Evolutionary conservation across 2,329 filamentous ascomycete species (phyloP), one percentile per base, ranked within the genome.

Genomic region (Cordyceps sp.): DNA sequence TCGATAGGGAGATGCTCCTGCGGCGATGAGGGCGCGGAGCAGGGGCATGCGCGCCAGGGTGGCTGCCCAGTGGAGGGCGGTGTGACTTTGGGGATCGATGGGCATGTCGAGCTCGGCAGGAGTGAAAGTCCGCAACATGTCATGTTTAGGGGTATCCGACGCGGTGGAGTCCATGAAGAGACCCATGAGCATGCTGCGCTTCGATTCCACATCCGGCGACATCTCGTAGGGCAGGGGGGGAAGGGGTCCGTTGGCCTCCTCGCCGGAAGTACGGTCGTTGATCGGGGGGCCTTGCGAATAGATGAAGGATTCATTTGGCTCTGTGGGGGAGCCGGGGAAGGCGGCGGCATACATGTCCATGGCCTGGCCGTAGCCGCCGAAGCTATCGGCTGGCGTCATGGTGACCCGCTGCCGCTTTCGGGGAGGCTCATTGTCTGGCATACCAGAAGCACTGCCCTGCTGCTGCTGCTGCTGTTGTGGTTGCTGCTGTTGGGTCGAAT

Each of bases 41-140:
- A 98, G 64, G 2, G 81, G 71, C 50, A 93, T 78, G 13, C 88
- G 78, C 3, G 85, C 85, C 29, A 98, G 64, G 5, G 90, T 94
- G 5, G 90, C 85, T 3, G 90, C 90, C 90, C 90, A 98, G 48
- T 96, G 88, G 26, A 98, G 62, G 3, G 86, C 86, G 14, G 85
- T 96, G 47, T 96, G 84, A 23, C 77, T 77, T 36, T 84, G 84
- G 18, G 78, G 69, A 47, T 98, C 90, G 35, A 98, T 83, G 2
- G 90, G 88, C 50, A 90, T 78, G 47, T 98, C 90, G 16, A 96
- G 69, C 42, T 98, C 88, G 25, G 77, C 62, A 0, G 82, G 73
- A 2, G 74, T 78, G 34, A 94, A 66, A 9, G 74, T 75, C 30
- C 75, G 65, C 25, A 98, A 70, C 25, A 81, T 78, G 10, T 85